These are phyloP conservation scores for Cordyceps fumosorosea DNA, from an alignment of 2,329 filamentous ascomycete species.

Conservation along the genomic window DNA sequence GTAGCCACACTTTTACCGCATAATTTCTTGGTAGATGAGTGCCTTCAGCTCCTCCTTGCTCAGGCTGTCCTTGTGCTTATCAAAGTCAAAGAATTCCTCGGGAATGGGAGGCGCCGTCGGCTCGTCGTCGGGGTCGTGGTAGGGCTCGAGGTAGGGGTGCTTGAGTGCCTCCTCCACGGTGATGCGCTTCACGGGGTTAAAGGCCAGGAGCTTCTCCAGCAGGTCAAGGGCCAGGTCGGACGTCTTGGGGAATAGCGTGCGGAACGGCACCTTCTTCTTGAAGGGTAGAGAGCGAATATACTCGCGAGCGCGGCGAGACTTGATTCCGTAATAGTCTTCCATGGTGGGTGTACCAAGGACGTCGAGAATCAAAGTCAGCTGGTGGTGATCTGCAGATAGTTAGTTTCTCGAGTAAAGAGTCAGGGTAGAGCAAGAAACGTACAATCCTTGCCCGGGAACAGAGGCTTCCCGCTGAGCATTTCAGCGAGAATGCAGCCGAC, in stretches of 20 bases:
- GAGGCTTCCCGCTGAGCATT: constrained; percentile 96
- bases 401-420: background rate
- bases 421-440: constrained; percentile 35
- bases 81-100: constrained; percentile 99
- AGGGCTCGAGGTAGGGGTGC: constrained; percentile 96
- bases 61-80: constrained; percentile 98
- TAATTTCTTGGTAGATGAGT: constrained; percentile 97
- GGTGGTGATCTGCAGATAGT: constrained; percentile 72
- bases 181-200: constrained; percentile 98
- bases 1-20: constrained; percentile 39
- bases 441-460: constrained; percentile 99
- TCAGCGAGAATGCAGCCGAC: constrained; percentile 97
- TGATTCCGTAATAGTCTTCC: constrained; percentile 99
- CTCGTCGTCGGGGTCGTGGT: constrained; percentile 98
- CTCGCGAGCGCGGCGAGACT: constrained; percentile 91
- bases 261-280: constrained; percentile 99
- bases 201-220: constrained; percentile 89
- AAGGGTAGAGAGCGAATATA: constrained; percentile 97
- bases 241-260: constrained; percentile 96
- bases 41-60: constrained; percentile 98
- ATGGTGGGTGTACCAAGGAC: constrained; percentile 97
- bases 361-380: constrained; percentile 92
- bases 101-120: constrained; percentile 94
- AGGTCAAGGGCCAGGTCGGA: constrained; percentile 93
- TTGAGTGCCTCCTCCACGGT: constrained; percentile 95